A percentile compares a stretch with the other conserved stretches of the same genome.
Conservation (phyloP, 371 early-diverging fungal species). For the Mucor ambiguus region DNA sequence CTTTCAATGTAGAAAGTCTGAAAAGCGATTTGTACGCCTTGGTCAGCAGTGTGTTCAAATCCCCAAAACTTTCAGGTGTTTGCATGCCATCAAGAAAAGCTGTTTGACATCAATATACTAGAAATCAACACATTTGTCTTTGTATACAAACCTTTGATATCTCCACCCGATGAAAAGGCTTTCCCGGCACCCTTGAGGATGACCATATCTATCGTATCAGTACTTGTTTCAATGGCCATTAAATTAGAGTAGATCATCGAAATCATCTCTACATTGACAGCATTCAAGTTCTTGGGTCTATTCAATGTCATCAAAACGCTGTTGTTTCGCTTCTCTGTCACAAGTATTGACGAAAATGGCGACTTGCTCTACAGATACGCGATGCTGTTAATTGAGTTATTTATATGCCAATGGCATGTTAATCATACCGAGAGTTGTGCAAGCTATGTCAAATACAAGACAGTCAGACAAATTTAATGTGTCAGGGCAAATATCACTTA, state of each 20-base stretch:
- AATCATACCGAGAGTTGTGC: background rate
- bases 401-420: background rate
- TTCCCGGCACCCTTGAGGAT: background rate
- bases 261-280: background rate
- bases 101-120: background rate
- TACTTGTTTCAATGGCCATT: background rate
- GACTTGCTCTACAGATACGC: background rate
- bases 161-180: background rate
- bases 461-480: background rate
- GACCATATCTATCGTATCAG: background rate
- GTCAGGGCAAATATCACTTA: background rate
- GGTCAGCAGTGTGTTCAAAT: background rate
- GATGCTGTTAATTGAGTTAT: background rate
- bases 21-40: background rate
- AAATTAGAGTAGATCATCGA: background rate
- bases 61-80: background rate
- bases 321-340: background rate
- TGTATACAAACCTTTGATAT: background rate
- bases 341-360: background rate
- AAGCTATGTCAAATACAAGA: background rate
- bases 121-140: background rate
- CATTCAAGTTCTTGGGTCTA: background rate
- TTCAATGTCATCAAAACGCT: background rate
- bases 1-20: background rate
- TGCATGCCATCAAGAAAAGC: background rate